Evolutionary conservation across 345 rosid species (phyloP).

Genomic region (Linum tenue): DNA sequence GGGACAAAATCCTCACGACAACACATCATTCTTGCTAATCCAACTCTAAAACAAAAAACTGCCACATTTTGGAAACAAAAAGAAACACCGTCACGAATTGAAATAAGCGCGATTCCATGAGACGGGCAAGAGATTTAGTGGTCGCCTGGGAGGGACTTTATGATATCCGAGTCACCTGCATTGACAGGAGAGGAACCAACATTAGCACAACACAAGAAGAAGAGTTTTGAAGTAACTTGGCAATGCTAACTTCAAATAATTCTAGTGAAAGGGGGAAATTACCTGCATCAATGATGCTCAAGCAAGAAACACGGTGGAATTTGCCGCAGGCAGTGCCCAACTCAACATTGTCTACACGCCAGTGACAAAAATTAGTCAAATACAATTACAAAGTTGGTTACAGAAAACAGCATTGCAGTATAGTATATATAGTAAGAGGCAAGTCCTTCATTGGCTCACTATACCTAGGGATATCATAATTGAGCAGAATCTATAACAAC

Average conservation of each 20-base stretch:
- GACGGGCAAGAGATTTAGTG: conserved; percentile 22
- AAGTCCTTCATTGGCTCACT: too few species aligned
- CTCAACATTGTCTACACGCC: neutral
- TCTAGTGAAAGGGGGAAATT: neutral
- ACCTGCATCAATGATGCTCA: conserved; percentile 17
- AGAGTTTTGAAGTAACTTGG: too few species aligned
- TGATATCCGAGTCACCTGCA: conserved; percentile 71
- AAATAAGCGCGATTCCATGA: too few species aligned
- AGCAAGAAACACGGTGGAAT: neutral
- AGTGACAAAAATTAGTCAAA: neutral
- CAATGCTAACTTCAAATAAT: neutral
- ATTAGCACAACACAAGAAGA: neutral
- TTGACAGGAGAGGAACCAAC: neutral
- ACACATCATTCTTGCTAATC: too few species aligned
- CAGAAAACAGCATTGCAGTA: too few species aligned
- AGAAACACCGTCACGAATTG: too few species aligned
- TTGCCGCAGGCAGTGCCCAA: conserved; percentile 1
- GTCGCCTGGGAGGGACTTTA: conserved; percentile 56
- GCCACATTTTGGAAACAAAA: too few species aligned
- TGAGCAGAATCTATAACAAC: too few species aligned
- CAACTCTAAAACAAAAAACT: too few species aligned
- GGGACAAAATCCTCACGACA: too few species aligned
- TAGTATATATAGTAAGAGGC: too few species aligned
- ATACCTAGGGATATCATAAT: too few species aligned
- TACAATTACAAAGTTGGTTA: neutral